Evolutionary conservation across 2,329 filamentous ascomycete species (phyloP), one percentile per base, ranked within the genome.

Genomic region (Nemania abortiva): DNA sequence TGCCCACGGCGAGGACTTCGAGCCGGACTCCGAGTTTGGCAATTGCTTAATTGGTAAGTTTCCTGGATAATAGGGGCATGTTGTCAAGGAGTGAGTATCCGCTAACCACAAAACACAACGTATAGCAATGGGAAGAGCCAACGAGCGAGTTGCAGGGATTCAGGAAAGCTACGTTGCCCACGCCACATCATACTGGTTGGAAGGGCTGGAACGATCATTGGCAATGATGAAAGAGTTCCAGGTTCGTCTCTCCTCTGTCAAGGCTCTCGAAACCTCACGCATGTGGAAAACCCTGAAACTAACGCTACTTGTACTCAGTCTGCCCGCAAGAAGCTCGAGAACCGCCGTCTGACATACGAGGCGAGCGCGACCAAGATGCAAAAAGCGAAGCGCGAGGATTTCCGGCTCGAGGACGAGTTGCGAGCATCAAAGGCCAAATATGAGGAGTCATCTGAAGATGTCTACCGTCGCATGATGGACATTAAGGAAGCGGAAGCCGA

Each of bases 161-260:
- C 95, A 98, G 81, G 95, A 97, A 79, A 89, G 86, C 27, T 97
- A 95, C 77, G 89, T 94, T 54, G 86, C 89, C 39, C 88, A 92
- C 75, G 91, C 94, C 70, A 97, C 92, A 18, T 87, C 89, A 39
- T 92, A 88, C 79, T 98, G 95, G 95, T 86, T 97, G 66, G 94
- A 98, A 79, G 94, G 92, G n/a, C 84, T 97, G 24, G 95, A 98
- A 80, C 87, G 94, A 73, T 97, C 92, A 29, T 82, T 97, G 61
- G 91, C 93, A 42, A 96, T 97, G 87, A 95, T 98, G 93, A 98
- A 97, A 80, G 96, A 98, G 78, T 98, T 97, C 76, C 94, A 98
- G 87, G 92, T 95, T 86, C 63, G 87, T 79, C 22, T 34, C 5
- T 13, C 22, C 11, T 47, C 27, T 4, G 3, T n/a, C n/a, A n/a